Percentiles rank a stretch among this genome's conserved stretches.
Evolutionary conservation across 1,284 basidiomycete genomes (phyloP).

Genomic region (Boletellus sp.): DNA sequence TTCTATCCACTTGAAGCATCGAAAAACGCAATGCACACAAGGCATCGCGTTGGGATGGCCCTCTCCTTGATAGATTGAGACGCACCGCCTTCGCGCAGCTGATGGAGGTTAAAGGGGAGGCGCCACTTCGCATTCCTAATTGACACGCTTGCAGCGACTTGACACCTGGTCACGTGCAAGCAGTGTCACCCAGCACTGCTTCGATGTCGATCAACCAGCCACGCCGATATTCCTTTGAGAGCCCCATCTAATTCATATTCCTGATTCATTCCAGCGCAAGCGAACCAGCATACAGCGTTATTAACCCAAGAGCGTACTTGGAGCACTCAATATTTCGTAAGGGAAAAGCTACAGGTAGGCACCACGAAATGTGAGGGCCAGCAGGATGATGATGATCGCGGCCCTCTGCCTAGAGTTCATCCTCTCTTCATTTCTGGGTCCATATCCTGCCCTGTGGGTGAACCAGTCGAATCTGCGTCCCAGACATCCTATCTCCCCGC

Average conservation of each 20-base stretch:
- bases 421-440: constrained; percentile 43
- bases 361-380: constrained; percentile 4
- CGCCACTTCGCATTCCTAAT: neutral
- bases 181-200: too few species aligned
- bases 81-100: neutral
- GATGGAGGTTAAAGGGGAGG: neutral
- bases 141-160: too few species aligned
- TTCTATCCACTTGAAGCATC: constrained; percentile 84
- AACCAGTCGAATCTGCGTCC: constrained; percentile 57
- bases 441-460: constrained; percentile 38
- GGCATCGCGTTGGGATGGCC: constrained; percentile 33
- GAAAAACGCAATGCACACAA: constrained; percentile 65
- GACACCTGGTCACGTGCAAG: too few species aligned
- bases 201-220: too few species aligned
- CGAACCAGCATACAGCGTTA: neutral
- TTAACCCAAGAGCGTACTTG: neutral
- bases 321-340: neutral
- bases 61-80: neutral
- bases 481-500: constrained; percentile 39
- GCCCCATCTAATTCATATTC: neutral
- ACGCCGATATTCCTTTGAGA: neutral
- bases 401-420: constrained; percentile 36
- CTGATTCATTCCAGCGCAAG: neutral
- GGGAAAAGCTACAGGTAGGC: neutral
- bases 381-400: constrained; percentile 16